Evolutionary conservation across 495 filamentous ascomycete species (phyloP).

Genomic region (Aspergillus cavernicola): DNA sequence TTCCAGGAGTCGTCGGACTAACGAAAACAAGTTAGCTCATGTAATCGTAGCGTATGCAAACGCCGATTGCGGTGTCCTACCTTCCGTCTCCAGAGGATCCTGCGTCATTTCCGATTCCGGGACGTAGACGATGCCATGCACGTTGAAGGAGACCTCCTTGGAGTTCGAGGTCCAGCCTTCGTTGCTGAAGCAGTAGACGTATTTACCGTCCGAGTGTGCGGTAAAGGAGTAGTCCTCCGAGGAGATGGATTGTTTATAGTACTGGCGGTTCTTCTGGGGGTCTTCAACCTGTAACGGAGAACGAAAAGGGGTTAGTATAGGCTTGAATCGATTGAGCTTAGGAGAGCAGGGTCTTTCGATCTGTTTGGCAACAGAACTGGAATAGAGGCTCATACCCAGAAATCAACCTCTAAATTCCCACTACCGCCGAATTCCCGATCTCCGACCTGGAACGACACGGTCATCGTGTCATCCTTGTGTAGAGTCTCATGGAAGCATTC

Average conservation of each 20-base stretch:
- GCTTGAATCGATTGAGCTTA: background rate
- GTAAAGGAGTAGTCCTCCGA: constrained; percentile 92
- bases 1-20: constrained; percentile 82
- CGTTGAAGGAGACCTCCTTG: constrained; percentile 98
- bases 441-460: constrained; percentile 96
- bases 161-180: constrained; percentile 87
- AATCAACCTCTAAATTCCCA: constrained; percentile 94
- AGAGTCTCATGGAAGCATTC: constrained; percentile 97
- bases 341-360: background rate
- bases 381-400: constrained; percentile 68
- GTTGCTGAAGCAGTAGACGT: constrained; percentile 97
- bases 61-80: constrained; percentile 35
- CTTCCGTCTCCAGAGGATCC: constrained; percentile 89
- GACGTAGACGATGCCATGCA: constrained; percentile 97
- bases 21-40: constrained; percentile 10
- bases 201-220: constrained; percentile 80
- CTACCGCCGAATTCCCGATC: constrained; percentile 93
- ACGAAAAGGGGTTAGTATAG: constrained; percentile 17
- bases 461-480: constrained; percentile 95
- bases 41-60: background rate
- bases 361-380: background rate
- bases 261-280: constrained; percentile 66
- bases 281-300: constrained; percentile 65
- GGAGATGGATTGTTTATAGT: constrained; percentile 72
- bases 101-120: constrained; percentile 77